Evolutionary conservation across 2,329 filamentous ascomycete genomes (phyloP).

Genomic region (Cordyceps javanica): DNA sequence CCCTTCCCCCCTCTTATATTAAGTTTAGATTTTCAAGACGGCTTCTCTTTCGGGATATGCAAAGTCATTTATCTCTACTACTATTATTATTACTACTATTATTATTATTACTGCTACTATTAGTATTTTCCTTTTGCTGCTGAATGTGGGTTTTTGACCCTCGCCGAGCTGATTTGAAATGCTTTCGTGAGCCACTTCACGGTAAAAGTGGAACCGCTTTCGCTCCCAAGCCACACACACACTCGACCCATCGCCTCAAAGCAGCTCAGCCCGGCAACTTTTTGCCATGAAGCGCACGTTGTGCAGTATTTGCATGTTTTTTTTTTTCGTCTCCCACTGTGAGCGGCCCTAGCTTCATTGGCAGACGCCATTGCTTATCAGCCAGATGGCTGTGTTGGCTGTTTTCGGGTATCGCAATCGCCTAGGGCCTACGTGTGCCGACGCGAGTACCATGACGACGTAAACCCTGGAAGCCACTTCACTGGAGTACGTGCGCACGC

Average conservation of each 20-base stretch:
- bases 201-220: neutral
- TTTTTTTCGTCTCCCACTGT: neutral
- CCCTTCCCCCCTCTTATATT: neutral
- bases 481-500: neutral
- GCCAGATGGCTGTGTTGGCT: neutral
- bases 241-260: neutral
- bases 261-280: constrained; percentile 1
- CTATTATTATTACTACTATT: too few species aligned
- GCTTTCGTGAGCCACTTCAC: neutral
- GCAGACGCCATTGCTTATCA: neutral
- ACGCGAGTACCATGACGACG: neutral
- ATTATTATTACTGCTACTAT: too few species aligned
- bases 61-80: too few species aligned
- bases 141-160: neutral
- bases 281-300: neutral
- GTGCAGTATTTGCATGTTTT: neutral
- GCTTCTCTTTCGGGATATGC: neutral
- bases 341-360: neutral
- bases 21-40: neutral
- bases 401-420: neutral
- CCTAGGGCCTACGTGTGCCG: neutral
- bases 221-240: neutral
- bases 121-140: neutral
- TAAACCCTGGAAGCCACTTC: neutral
- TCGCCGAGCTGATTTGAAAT: constrained; percentile 8